Base-by-base conservation (phyloP, 345 rosid species). In the Rhodamnia argentea region DNA sequence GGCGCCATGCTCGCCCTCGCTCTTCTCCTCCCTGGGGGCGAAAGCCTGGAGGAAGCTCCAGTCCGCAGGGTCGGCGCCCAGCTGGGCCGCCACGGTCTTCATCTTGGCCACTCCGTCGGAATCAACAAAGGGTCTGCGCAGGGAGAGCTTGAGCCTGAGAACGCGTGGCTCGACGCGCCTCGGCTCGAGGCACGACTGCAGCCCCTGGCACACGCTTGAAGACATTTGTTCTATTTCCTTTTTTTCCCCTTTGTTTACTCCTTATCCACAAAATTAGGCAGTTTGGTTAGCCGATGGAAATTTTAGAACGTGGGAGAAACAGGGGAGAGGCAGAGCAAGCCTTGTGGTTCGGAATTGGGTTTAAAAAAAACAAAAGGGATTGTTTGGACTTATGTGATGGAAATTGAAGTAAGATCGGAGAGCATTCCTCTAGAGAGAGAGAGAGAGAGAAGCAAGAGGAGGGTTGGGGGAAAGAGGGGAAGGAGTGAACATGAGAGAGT, bases 1-100 rank as follows among this genome's bases (percentile, higher is more conserved):
- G 55, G 87, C 83, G 20, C 85, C 86, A 13, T 84, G 52, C 84
- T 87, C 86, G 27, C 59, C 52, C 10, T 86, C 86, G 85, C 85
- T 62, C 82, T 56, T 74, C 82, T 52, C 83, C 26, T 55, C 62
- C 81, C 44, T 52, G 54, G 87, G 85, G 85, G 88, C 32, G 42
- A 93, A 89, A 83, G 62, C 81, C 52, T 92, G 94, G 47, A 93
- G 91, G 91, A 91, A 93, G 89, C 94, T 94, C 96, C 92, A 90
- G 57, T 93, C 96, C 32, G 91, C 87, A 7, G 58, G 27, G 58
- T 70, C 26, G 60, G 29, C 29, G 13, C 50, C 20, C 58, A 87
- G 42, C 57, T 37, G 37, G 84, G 37, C 11, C 87, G 24, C 53
- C 76, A 8, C 62, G 85, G 84, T 83, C 86, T 47, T 83, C 84